phyloP scores from a whole-genome alignment of 768 basidiomycete genomes.

The Hemileccinum rubropunctum region DNA sequence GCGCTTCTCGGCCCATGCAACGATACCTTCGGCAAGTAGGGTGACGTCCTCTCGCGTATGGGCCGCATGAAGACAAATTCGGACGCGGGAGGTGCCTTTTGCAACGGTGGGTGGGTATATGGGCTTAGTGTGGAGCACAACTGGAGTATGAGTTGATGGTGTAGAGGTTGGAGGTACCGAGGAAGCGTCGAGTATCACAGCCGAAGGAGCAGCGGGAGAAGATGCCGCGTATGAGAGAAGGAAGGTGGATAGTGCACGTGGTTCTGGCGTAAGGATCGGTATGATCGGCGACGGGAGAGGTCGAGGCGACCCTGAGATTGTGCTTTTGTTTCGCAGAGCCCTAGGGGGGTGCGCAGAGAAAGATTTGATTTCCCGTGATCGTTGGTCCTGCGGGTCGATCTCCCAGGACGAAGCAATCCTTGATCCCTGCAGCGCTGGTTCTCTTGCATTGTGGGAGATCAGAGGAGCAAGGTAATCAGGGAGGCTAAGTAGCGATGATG shows the following conservation, averaged over 20 bases:
- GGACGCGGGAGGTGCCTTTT: slow-evolving; percentile 76
- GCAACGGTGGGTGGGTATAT: slow-evolving; percentile 91
- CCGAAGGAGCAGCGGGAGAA: neutral
- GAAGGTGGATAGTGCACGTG: slow-evolving; percentile 71
- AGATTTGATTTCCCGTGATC: neutral
- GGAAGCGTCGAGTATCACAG: neutral
- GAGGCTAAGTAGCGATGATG: slow-evolving; percentile 23
- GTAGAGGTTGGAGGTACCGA: neutral
- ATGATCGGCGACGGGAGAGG: slow-evolving; percentile 68
- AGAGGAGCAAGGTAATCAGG: slow-evolving; percentile 18
- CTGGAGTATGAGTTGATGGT: slow-evolving; percentile 3
- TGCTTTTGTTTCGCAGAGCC: neutral
- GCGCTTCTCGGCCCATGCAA: slow-evolving; percentile 34
- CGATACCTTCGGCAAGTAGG: slow-evolving; percentile 47
- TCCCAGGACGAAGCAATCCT: slow-evolving; percentile 3
- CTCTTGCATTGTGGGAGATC: neutral
- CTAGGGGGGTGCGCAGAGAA: neutral
- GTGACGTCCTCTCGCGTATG: slow-evolving; percentile 67
- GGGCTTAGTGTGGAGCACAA: slow-evolving; percentile 64
- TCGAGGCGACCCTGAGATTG: neutral
- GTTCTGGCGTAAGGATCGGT: slow-evolving; percentile 74
- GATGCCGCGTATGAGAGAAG: slow-evolving; percentile 35
- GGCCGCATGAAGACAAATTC: slow-evolving; percentile 85
- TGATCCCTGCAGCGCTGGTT: neutral
- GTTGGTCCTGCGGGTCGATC: neutral